phyloP scores from a whole-genome alignment of 306 rosid genomes.

The Castanospermum australe region DNA sequence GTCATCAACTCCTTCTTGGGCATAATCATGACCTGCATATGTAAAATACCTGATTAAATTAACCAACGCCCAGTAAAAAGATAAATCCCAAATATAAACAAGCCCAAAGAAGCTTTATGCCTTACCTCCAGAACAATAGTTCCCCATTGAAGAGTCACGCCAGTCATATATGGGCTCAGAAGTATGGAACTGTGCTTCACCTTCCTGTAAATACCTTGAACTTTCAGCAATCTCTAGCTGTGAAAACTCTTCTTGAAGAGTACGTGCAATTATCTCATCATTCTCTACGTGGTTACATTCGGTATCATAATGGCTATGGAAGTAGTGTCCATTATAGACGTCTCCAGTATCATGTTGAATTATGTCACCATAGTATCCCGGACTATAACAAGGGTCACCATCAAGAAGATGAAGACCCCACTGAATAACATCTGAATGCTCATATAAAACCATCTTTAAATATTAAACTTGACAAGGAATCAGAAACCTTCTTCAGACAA shows the following conservation, averaged over 20 bases:
- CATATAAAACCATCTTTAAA: conserved; percentile 50
- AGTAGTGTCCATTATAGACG: conserved; percentile 38
- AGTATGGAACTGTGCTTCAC: conserved; percentile 46
- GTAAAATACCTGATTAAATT: conserved; percentile 9
- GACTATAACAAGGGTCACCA: conserved; percentile 45
- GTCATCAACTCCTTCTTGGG: conserved; percentile 41
- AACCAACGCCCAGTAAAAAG: conserved; percentile 3
- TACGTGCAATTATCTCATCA: conserved; percentile 70
- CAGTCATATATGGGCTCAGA: conserved; percentile 45
- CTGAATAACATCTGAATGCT: conserved; percentile 56
- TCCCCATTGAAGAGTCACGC: conserved; percentile 46
- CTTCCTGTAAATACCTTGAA: conserved; percentile 41
- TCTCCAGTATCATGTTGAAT: conserved; percentile 39
- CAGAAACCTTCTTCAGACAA: conserved; percentile 4
- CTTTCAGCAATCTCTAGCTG: conserved; percentile 52
- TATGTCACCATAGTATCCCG: conserved; percentile 47
- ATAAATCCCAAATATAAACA: background rate
- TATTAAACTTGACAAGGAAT: background rate
- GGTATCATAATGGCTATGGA: conserved; percentile 46
- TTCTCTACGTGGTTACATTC: conserved; percentile 55
- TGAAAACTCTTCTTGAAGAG: conserved; percentile 76
- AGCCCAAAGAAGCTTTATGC: background rate
- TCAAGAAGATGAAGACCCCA: conserved; percentile 66
- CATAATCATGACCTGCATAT: conserved; percentile 39
- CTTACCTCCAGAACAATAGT: conserved; percentile 50